Percentiles rank a stretch among this genome's conserved stretches.
Evolutionary conservation across 2,329 filamentous ascomycete species (phyloP).

Genomic region (Aaosphaeria pasadenensis): DNA sequence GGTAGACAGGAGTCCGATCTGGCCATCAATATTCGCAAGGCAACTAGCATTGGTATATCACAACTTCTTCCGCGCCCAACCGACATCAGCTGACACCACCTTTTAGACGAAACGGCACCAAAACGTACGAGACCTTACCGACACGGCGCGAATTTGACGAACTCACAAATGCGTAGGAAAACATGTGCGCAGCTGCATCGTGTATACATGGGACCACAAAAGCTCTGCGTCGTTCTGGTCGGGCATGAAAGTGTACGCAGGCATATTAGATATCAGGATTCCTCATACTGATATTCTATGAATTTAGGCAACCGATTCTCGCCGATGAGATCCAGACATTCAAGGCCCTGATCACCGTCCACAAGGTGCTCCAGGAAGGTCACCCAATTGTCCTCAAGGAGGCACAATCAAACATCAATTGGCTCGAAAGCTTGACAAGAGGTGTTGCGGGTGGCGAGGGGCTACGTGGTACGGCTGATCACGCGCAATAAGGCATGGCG

Average conservation of each 20-base stretch:
- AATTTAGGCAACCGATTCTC: slow-evolving; percentile 81
- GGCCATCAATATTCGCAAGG: slow-evolving; percentile 65
- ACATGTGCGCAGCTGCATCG: slow-evolving; percentile 96
- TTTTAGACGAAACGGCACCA: slow-evolving; percentile 61
- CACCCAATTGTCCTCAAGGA: slow-evolving; percentile 82
- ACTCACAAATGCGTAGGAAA: slow-evolving; percentile 57
- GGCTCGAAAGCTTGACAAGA: slow-evolving; percentile 89
- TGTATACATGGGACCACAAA: slow-evolving; percentile 99
- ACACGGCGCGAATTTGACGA: background rate
- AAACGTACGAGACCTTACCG: slow-evolving; percentile 51
- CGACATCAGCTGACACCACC: slow-evolving; percentile 11
- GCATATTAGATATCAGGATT: too few relatives aligned
- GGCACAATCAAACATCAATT: slow-evolving; percentile 81
- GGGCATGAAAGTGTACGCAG: slow-evolving; percentile 89
- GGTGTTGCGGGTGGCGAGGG: slow-evolving; percentile 76
- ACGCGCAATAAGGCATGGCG: background rate
- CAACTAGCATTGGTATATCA: slow-evolving; percentile 57
- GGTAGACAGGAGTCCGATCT: slow-evolving; percentile 61
- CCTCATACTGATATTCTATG: background rate
- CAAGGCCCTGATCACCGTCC: slow-evolving; percentile 94
- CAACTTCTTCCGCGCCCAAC: slow-evolving; percentile 3
- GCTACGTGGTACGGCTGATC: slow-evolving; percentile 61
- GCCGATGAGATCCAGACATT: slow-evolving; percentile 99
- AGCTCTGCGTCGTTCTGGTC: slow-evolving; percentile 94
- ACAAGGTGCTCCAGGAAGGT: slow-evolving; percentile 96